Evolutionary conservation across 352 stramenopile species (phyloP).

Genomic region (Blastocystis sp.): DNA sequence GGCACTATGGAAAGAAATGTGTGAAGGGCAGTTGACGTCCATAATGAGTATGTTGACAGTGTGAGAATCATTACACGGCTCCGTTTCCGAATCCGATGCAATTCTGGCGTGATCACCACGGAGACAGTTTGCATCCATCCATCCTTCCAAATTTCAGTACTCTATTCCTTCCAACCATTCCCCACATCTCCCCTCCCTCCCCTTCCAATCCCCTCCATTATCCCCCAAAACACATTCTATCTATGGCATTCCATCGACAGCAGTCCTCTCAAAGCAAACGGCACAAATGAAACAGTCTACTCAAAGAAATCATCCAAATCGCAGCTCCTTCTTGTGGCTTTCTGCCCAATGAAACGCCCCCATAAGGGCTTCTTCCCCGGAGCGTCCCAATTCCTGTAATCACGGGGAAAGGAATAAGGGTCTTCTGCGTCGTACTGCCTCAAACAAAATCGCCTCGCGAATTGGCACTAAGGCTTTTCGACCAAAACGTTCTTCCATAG

Average conservation of each 20-base stretch:
- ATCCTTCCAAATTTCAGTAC: too few relatives aligned
- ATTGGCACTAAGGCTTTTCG: too few relatives aligned
- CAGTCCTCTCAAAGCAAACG: not conserved
- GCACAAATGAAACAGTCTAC: conserved; percentile 20
- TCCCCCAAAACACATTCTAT: not conserved
- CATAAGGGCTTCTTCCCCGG: not conserved
- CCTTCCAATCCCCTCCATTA: not conserved
- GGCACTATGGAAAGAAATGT: not conserved
- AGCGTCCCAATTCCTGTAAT: not conserved
- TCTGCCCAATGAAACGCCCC: not conserved
- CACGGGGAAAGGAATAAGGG: not conserved
- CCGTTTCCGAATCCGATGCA: not conserved
- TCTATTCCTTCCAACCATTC: too few relatives aligned
- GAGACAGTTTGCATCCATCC: too few relatives aligned
- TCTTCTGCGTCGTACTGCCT: not conserved
- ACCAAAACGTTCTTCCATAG: not conserved
- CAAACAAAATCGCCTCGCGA: not conserved
- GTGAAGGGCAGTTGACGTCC: not conserved
- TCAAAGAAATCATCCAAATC: conserved; percentile 60
- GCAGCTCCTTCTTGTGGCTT: not conserved
- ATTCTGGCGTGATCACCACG: not conserved
- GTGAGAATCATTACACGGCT: not conserved
- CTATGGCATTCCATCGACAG: not conserved
- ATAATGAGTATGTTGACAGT: not conserved
- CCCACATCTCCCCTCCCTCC: not conserved